A percentile compares a stretch with the other conserved stretches of the same genome.
Conservation (phyloP, 768 basidiomycete genomes). For the Leucosporidium scottii region DNA sequence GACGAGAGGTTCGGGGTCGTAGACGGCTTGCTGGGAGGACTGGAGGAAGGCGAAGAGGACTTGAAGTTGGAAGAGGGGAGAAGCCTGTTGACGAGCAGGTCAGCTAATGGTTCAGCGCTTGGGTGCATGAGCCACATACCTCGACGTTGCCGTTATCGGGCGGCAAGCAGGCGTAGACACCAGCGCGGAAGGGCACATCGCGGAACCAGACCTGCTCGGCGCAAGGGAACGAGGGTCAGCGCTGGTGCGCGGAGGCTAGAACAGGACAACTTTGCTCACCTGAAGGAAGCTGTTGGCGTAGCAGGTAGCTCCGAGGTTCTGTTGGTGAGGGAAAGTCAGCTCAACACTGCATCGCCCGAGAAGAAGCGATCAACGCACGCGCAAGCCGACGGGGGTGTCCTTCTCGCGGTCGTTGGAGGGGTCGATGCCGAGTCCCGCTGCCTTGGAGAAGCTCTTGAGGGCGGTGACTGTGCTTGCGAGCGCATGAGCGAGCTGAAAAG, state of each 20-base stretch:
- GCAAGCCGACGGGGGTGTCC: constrained; percentile 66
- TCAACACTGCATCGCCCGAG: not conserved
- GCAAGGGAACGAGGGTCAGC: too few relatives aligned
- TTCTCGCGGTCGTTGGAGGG: constrained; percentile 53
- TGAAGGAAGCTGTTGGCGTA: constrained; percentile 94
- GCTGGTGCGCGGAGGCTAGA: too few relatives aligned
- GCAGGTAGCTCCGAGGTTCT: constrained; percentile 96
- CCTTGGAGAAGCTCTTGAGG: constrained; percentile 51
- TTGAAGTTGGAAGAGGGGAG: constrained; percentile 46
- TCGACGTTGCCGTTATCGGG: constrained; percentile 51
- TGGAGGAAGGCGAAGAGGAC: constrained; percentile 71
- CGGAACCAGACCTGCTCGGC: constrained; percentile 77
- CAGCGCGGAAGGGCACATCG: constrained; percentile 68
- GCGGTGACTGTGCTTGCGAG: constrained; percentile 47
- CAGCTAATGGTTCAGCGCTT: not conserved
- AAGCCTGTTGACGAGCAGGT: not conserved
- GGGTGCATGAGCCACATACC: constrained; percentile 39
- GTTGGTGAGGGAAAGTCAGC: not conserved
- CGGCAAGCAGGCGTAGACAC: constrained; percentile 70
- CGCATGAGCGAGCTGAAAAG: not conserved
- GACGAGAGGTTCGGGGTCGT: constrained; percentile 76
- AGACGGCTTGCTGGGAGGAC: constrained; percentile 58
- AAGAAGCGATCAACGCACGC: constrained; percentile 47
- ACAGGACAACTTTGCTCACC: constrained; percentile 43
- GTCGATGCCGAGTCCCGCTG: constrained; percentile 52